A percentile compares a stretch with the other conserved stretches of the same genome.
phyloP scores from a whole-genome alignment of 257 asterid species.

The Gentiana straminea region DNA sequence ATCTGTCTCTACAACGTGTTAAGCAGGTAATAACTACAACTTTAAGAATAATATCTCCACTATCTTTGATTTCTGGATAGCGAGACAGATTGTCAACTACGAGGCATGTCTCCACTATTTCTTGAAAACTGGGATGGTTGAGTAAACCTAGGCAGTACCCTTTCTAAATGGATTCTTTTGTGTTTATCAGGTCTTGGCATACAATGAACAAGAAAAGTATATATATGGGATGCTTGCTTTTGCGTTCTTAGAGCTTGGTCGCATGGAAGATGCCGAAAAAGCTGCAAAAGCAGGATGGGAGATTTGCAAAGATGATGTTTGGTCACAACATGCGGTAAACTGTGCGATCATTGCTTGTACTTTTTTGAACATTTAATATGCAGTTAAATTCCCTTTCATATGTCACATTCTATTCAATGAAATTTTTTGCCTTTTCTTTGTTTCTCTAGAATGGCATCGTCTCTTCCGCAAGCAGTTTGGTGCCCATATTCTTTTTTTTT shows the following conservation, averaged over 20 bases:
- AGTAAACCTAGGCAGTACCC: too few relatives aligned
- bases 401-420: background rate
- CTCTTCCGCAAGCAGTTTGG: background rate
- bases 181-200: slow-evolving; percentile 53
- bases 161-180: background rate
- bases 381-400: background rate
- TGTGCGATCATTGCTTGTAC: background rate
- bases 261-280: slow-evolving; percentile 58
- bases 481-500: background rate
- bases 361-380: too few relatives aligned
- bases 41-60: background rate
- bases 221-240: slow-evolving; percentile 92
- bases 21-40: slow-evolving; percentile 43
- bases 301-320: slow-evolving; percentile 65
- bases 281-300: slow-evolving; percentile 70
- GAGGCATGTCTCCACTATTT: too few relatives aligned
- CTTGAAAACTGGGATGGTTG: too few relatives aligned
- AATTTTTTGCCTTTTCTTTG: background rate
- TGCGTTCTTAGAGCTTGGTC: slow-evolving; percentile 79
- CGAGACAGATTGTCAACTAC: too few relatives aligned
- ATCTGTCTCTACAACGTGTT: slow-evolving; percentile 62
- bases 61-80: background rate
- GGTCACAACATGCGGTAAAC: slow-evolving; percentile 94
- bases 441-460: background rate
- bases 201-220: slow-evolving; percentile 48